Evolutionary conservation across 257 asterid genomes (phyloP), one percentile per base, ranked within the genome.

Genomic region (Thymus quinquecostatus): DNA sequence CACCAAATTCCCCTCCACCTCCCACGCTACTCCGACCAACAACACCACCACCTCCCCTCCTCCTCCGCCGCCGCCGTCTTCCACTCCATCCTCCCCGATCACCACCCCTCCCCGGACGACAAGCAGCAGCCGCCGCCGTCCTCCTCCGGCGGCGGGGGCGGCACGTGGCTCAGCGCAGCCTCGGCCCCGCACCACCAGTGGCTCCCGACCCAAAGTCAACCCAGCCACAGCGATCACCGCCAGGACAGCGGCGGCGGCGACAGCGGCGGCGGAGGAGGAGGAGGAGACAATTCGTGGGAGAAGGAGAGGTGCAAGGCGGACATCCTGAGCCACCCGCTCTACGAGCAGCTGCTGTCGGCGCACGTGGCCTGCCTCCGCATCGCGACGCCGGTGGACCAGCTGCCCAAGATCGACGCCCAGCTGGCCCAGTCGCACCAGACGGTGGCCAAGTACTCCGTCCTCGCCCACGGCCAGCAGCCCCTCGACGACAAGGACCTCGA

Each of bases 311-410:
- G 91, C 70, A 92, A 92, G 79, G 96, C 90, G 21, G 97, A 90
- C 75, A 84, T 92, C 34, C 65, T 92, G 14, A 82, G 70, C 73
- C 98, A 92, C 78, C 97, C 98, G 0, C 72, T 89, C 38, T 92
- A 92, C 69, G 98, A 92, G 44, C 93, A 92, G 85, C 80, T 92
- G 27, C 66, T 89, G 78, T 88, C 96, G 77, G 96, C 94, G 7
- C 98, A 92, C 83, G 96, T 92, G 32, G 80, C 96, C 3, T 92
- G 98, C 83, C 83, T 92, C 75, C 87, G 98, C 50, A 92, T 92
- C 40, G 96, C 98, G 0, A 92, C 98, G 33, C 97, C 97, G 66
- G 97, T 92, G 50, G 97, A 92, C 87, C 97, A 92, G 86, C 84
- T 92, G 51, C 94, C 96, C n/a, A 82, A 91, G 86, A 86, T 92